Evolutionary conservation across 805 yeast species (phyloP).

Genomic region (Yarrowia bubula): DNA sequence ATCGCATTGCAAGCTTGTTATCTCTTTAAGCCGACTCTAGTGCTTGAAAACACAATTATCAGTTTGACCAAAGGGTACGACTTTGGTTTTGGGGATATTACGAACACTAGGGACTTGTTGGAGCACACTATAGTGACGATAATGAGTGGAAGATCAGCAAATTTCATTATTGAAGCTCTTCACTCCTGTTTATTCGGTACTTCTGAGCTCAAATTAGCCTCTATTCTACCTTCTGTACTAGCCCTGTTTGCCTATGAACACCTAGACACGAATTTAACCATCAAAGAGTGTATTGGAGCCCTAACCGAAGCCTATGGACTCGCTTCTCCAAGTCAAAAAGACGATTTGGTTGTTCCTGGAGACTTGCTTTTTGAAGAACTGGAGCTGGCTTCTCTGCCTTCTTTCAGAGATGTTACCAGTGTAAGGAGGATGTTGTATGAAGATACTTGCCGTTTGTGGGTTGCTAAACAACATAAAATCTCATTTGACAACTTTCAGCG

Average conservation of each 20-base stretch:
- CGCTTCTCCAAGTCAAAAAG: background rate
- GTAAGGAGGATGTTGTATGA: background rate
- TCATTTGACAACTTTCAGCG: conserved; percentile 1
- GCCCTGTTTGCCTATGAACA: background rate
- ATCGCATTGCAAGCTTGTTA: background rate
- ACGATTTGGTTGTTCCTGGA: background rate
- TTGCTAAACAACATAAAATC: background rate
- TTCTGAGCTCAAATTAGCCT: background rate
- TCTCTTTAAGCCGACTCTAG: background rate
- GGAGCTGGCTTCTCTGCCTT: background rate
- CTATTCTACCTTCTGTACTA: background rate
- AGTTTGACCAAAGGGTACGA: background rate
- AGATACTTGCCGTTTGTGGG: background rate
- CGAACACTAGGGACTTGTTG: background rate
- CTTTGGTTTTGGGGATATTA: background rate
- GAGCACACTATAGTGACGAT: background rate
- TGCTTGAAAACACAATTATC: background rate
- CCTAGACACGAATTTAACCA: background rate
- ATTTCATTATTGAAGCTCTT: background rate
- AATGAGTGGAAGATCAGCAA: background rate
- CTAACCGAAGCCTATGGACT: background rate
- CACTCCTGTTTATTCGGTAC: background rate
- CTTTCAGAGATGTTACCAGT: background rate
- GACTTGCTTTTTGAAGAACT: conserved; percentile 14
- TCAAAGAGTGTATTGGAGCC: background rate